phyloP scores from a whole-genome alignment of 257 asterid species.

The Prunella vulgaris region DNA sequence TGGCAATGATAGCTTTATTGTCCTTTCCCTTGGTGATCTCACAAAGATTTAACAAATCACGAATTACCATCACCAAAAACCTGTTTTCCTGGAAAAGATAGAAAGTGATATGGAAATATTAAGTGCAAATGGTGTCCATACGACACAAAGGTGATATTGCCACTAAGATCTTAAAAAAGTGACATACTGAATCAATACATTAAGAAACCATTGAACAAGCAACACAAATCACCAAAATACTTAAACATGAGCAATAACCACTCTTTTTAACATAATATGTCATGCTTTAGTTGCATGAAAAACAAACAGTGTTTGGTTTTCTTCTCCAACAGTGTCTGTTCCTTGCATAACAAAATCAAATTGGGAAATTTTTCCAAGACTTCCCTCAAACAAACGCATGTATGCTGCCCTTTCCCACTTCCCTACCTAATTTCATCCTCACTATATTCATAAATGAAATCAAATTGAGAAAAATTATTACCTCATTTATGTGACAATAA shows the following conservation, averaged over 20 bases:
- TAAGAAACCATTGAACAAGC: neutral
- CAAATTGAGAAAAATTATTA: neutral
- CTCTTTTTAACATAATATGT: neutral
- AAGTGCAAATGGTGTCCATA: neutral
- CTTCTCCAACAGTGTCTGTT: neutral
- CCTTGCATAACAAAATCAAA: neutral
- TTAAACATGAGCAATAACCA: neutral
- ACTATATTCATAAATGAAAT: neutral
- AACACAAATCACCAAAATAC: neutral
- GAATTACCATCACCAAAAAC: constrained; percentile 95
- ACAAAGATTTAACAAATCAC: constrained; percentile 91
- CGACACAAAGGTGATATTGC: neutral
- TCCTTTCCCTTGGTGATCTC: constrained; percentile 96
- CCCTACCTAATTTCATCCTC: neutral
- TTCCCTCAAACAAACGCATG: neutral
- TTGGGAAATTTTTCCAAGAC: neutral
- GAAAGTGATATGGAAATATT: constrained; percentile 3
- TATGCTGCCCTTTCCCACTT: neutral
- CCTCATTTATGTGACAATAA: neutral
- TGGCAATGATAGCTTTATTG: constrained; percentile 98
- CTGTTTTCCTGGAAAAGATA: constrained; percentile 76
- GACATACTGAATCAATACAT: constrained; percentile 1
- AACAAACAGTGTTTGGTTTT: neutral
- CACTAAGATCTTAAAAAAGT: neutral
- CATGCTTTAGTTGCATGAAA: neutral